Conservation (phyloP, 2,329 filamentous ascomycete species). For the Claviceps quebecensis region DNA sequence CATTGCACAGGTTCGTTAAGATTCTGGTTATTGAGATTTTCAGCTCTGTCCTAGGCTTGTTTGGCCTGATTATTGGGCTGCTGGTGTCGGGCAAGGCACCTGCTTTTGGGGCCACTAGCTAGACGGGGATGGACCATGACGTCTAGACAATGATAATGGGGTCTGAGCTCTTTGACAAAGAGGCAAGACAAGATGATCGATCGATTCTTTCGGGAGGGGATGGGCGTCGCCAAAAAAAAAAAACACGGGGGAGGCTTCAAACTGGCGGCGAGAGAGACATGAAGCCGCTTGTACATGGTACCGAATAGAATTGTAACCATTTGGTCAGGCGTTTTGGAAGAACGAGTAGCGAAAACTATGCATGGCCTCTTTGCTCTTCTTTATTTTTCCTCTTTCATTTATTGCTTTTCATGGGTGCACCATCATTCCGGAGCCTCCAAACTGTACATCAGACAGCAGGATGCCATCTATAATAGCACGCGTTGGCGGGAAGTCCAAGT, state of each 20-base stretch:
- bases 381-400: not conserved
- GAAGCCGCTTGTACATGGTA: conserved; percentile 17
- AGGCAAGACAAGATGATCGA: not conserved
- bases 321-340: conserved; percentile 29
- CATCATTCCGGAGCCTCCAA: conserved; percentile 16
- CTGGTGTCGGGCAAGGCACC: conserved; percentile 72
- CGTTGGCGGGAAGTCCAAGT: conserved; percentile 4
- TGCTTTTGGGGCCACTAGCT: conserved; percentile 9
- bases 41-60: conserved; percentile 90
- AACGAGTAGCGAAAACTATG: conserved; percentile 15
- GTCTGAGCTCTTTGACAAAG: not conserved
- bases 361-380: conserved; percentile 7
- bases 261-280: not conserved
- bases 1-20: conserved; percentile 68
- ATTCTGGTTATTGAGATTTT: conserved; percentile 99
- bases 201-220: not conserved
- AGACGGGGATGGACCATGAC: not conserved
- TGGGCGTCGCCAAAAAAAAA: too few species aligned
- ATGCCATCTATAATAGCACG: conserved; percentile 8
- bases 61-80: conserved; percentile 88
- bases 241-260: not conserved
- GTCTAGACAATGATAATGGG: not conserved
- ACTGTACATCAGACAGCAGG: conserved; percentile 19
- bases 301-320: conserved; percentile 16
- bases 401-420: conserved; percentile 17